phyloP scores from a whole-genome alignment of 306 rosid species.

The Rosa lucieae region DNA sequence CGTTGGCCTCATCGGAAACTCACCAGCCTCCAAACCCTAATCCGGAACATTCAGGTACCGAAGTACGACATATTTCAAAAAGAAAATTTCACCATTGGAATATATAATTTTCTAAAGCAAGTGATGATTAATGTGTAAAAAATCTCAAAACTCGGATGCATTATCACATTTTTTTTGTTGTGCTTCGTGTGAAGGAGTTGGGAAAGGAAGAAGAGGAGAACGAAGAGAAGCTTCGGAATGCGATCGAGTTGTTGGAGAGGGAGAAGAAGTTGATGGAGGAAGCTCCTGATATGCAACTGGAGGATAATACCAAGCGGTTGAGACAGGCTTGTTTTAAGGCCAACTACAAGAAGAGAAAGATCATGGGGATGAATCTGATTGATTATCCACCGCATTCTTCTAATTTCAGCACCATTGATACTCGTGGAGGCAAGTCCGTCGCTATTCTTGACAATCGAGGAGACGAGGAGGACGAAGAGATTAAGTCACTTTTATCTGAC shows the following conservation, averaged over 20 bases:
- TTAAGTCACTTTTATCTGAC: conserved; percentile 32
- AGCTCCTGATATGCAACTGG: conserved; percentile 64
- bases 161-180: not conserved
- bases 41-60: conserved; percentile 61
- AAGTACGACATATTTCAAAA: not conserved
- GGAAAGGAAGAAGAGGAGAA: conserved; percentile 39
- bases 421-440: conserved; percentile 3
- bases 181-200: conserved; percentile 40
- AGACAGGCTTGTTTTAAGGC: conserved; percentile 93
- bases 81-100: not conserved
- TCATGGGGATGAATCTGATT: conserved; percentile 22
- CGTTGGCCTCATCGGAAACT: conserved; percentile 96
- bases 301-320: conserved; percentile 61
- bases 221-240: conserved; percentile 50
- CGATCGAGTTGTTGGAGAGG: conserved; percentile 53
- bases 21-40: conserved; percentile 76
- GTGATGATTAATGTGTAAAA: no score
- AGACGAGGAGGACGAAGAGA: conserved; percentile 34
- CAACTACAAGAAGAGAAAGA: conserved; percentile 81
- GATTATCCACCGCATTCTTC: conserved; percentile 6
- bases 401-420: not conserved
- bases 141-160: not conserved
- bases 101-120: not conserved
- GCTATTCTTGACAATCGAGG: not conserved
- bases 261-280: conserved; percentile 80